Evolutionary conservation across 768 basidiomycete genomes (phyloP), one percentile per base, ranked within the genome.

Genomic region (Strobilomyces dryophilus): DNA sequence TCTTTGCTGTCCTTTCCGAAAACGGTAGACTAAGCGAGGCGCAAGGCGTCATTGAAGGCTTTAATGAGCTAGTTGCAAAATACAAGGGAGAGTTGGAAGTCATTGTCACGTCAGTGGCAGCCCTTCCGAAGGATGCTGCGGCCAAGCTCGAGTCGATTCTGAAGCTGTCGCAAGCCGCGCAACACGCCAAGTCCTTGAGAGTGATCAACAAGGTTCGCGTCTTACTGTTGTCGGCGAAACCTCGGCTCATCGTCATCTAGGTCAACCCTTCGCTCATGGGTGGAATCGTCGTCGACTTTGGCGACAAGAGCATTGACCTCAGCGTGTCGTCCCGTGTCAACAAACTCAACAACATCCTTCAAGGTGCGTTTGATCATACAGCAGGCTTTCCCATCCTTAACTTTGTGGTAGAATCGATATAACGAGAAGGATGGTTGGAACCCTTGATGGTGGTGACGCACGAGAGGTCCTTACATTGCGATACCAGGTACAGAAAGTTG

Each of bases 231-330:
- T 36, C 40, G 4, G 9, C 46, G 15, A 27, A 17, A 15, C 32
- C 32, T 39, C 49, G n/a, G 2, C 39, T 57, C 49, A 61, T 47
- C 47, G 31, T 53, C 49, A 41, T 56, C 29, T 55, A 95, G 93
- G 89, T 98, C 66, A 94, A 98, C 77, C 85, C 93, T 41, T 75
- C 83, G n/a, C 76, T 98, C 52, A 74, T 98, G 57, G 97, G 95
- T 53, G 97, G 97, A 47, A 71, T 98, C 54, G 79, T 98, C 55
- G 87, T 99, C 45, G 97, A 99, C 75, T 93, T 99, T 66, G 95
- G 94, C 58, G 97, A 98, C 78, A 95, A 95, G 79, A 93, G 92
- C 49, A 89, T 99, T 63, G 97, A 99, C 74, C 81, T 98, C 54
- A 95, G 92, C 62, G 94, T 95, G 51, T 86, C 85, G 45, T 92